Conservation (phyloP, 2,329 filamentous ascomycete genomes). For the Cladosporium sp. region DNA sequence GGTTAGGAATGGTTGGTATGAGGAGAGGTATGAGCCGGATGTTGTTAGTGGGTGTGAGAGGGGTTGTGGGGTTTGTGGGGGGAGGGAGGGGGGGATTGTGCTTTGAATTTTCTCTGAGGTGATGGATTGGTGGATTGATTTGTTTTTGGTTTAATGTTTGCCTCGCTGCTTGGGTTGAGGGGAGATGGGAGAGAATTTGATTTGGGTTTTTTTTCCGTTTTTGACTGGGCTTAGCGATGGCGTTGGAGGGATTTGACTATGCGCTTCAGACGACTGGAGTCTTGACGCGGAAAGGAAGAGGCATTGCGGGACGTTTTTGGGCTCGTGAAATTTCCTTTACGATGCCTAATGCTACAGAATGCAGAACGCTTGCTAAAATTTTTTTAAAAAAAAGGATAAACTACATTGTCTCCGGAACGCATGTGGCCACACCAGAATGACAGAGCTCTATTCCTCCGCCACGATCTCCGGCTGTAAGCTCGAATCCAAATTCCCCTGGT, state of each 20-base stretch:
- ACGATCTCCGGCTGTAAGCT: constrained; percentile 4
- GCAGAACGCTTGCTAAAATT: constrained; percentile 13
- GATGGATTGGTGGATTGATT: no score
- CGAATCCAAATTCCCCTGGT: constrained; percentile 14
- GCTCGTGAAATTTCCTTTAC: not conserved
- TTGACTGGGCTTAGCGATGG: constrained; percentile 8
- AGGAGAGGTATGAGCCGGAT: constrained; percentile 3
- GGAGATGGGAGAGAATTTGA: no score
- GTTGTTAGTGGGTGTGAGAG: constrained; percentile 5
- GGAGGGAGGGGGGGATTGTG: constrained; percentile 1
- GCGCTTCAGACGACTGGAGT: no score
- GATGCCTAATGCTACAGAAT: constrained; percentile 8
- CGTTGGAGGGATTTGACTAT: no score
- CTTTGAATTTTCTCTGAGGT: not conserved
- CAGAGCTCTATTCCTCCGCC: constrained; percentile 2
- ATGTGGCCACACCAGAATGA: no score
- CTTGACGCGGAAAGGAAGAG: no score
- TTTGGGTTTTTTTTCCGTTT: no score
- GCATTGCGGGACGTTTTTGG: no score
- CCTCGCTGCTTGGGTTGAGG: no score
- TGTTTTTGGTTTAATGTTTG: no score
- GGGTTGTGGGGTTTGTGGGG: constrained; percentile 7
- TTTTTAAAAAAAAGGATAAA: constrained; percentile 1
- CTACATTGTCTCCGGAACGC: not conserved
- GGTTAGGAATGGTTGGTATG: constrained; percentile 6